A percentile compares a stretch with the other conserved stretches of the same genome.
Evolutionary conservation across 805 yeast genomes (phyloP).

Genomic region (Spathaspora hagerdaliae): DNA sequence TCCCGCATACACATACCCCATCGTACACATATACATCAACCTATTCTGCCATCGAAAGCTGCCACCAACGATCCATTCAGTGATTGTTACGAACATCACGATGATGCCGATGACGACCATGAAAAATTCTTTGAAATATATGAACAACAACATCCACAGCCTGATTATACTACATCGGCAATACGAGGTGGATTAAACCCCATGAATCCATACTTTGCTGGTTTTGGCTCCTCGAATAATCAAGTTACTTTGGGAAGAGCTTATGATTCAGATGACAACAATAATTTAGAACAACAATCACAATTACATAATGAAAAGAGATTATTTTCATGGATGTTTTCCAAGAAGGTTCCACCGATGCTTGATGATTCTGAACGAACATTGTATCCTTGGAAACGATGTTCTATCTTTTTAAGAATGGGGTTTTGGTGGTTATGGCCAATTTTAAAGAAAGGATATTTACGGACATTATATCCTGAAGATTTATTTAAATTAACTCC

Average conservation of each 20-base stretch:
- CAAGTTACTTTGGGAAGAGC: background rate
- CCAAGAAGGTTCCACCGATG: conserved; percentile 47
- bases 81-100: background rate
- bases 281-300: conserved; percentile 13
- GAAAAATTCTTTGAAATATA: too few species aligned
- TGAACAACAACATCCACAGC: background rate
- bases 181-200: too few species aligned
- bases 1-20: too few species aligned
- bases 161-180: too few species aligned
- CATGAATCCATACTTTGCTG: too few species aligned
- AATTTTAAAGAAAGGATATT: conserved; percentile 36
- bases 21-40: too few species aligned
- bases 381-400: conserved; percentile 42
- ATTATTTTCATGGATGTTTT: conserved; percentile 46
- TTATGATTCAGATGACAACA: background rate
- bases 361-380: conserved; percentile 49
- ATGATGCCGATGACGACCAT: too few species aligned
- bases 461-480: conserved; percentile 32
- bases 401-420: conserved; percentile 37
- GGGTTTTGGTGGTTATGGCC: conserved; percentile 40
- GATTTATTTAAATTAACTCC: conserved; percentile 36
- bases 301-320: conserved; percentile 46
- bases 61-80: background rate
- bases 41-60: too few species aligned
- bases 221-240: too few species aligned